Percentiles rank a stretch among this genome's conserved stretches.
Conservation (phyloP, 2,329 filamentous ascomycete species). For the Colletotrichum cereale region DNA sequence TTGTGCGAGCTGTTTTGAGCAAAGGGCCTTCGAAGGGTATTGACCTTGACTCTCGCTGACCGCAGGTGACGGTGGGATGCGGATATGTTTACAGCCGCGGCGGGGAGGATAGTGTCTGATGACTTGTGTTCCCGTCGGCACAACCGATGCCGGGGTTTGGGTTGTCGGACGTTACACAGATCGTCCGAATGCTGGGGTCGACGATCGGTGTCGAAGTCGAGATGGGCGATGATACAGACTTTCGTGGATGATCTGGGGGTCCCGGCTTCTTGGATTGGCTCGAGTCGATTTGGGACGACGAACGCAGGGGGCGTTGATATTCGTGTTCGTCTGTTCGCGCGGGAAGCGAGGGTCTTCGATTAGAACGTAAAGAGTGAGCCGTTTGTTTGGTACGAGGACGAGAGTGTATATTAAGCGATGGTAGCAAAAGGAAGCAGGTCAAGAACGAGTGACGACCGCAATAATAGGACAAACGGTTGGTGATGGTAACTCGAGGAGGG, state of each 20-base stretch:
- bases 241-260: constrained; percentile 6
- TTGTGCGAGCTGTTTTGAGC: not conserved
- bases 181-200: not conserved
- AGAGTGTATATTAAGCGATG: constrained; percentile 34
- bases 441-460: constrained; percentile 32
- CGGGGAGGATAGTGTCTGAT: constrained; percentile 28
- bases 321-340: constrained; percentile 18
- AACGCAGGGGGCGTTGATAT: constrained; percentile 7
- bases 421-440: constrained; percentile 4
- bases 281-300: constrained; percentile 27
- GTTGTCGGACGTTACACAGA: not conserved
- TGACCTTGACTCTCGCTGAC: constrained; percentile 19
- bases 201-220: not conserved
- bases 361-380: not conserved
- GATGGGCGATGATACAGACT: constrained; percentile 1
- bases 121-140: constrained; percentile 6
- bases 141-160: not conserved
- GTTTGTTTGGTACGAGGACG: constrained; percentile 9
- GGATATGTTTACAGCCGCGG: constrained; percentile 25
- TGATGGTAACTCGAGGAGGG: not conserved
- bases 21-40: not conserved
- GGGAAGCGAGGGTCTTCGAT: not conserved
- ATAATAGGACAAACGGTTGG: not conserved
- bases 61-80: constrained; percentile 14
- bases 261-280: constrained; percentile 10